Percentiles rank a stretch among this genome's conserved stretches.
These are phyloP conservation scores for Ustilago sp. DNA, from an alignment of 1,284 basidiomycete genomes.

Conservation along the genomic window DNA sequence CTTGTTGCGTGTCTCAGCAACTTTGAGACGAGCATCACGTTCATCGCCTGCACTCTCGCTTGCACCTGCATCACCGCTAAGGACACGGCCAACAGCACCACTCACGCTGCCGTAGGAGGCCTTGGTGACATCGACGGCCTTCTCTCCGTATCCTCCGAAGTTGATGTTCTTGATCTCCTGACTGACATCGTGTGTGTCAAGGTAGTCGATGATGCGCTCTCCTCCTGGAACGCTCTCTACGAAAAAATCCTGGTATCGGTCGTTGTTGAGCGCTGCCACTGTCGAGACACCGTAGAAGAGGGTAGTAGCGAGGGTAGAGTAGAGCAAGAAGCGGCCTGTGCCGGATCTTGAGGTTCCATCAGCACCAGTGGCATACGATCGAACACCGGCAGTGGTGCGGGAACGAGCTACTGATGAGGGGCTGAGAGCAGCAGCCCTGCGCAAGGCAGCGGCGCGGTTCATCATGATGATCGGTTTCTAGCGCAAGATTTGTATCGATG, in stretches of 20 bases:
- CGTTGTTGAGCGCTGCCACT: constrained; percentile 59
- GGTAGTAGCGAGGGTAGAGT: constrained; percentile 48
- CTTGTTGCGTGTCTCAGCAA: constrained; percentile 52
- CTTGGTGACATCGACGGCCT: constrained; percentile 74
- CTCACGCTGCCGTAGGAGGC: constrained; percentile 64
- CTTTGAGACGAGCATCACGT: constrained; percentile 45
- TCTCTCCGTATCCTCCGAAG: constrained; percentile 73
- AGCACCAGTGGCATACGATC: constrained; percentile 40
- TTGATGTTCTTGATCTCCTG: constrained; percentile 52
- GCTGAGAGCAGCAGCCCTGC: constrained; percentile 32
- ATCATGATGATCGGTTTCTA: constrained; percentile 29
- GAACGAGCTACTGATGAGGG: constrained; percentile 31
- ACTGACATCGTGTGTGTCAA: constrained; percentile 58
- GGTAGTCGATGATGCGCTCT: constrained; percentile 73
- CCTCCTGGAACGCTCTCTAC: constrained; percentile 81
- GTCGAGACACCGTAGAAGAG: constrained; percentile 66
- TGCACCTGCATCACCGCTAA: constrained; percentile 53
- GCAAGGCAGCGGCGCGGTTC: constrained; percentile 50
- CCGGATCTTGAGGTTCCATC: constrained; percentile 38
- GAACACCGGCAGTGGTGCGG: constrained; percentile 21
- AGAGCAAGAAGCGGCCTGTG: constrained; percentile 51
- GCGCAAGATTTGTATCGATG: constrained; percentile 7
- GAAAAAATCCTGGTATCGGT: constrained; percentile 78
- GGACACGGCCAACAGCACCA: constrained; percentile 56
- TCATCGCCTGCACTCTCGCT: constrained; percentile 44